Base-by-base conservation (phyloP, 1,139 yeast species). In the Pichia inconspicua region DNA sequence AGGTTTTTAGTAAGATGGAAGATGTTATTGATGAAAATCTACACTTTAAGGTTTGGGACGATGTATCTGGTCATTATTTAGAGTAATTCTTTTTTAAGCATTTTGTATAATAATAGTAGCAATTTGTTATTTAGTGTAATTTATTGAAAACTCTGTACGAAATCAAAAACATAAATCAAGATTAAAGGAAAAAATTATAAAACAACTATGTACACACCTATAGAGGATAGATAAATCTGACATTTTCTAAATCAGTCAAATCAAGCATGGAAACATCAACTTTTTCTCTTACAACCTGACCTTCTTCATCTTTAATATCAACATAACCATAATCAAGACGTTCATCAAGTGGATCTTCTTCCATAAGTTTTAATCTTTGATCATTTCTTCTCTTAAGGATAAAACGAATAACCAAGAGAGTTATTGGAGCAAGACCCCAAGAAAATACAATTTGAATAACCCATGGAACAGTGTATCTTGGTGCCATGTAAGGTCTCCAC, bases 371-470 rank as follows among this genome's bases (percentile, higher is more conserved):
- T 40, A 58, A 44, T 58, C 79, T 68, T 42, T 57, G 58, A 4
- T 47, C 58, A 51, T 73, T 74, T 58, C 77, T 66, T 49, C 54
- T 63, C 14, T 54, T 58, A 44, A 75, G 61, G 30, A 74, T 64
- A 47, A 48, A 64, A 63, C 72, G 65, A 34, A 71, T 71, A 3
- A 71, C 60, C 1, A 68, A 51, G 12, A 69, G 61, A 15, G 69
- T 41, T 2, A 63, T 45, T 3, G 78, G 75, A 3, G 77, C 71
- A 9, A 62, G 42, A 25, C 66, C 61, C 58, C 70, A 75, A 11
- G 76, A 67, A 25, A 74, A 56, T 3, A 74, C 75, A 43, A 76
- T 73, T 55, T 73, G 78, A 14, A 74, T 74, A 42, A 71, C 66
- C 80, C 80, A 75, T 1, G 80, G 79, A 5, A 71, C 70, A 43